Evolutionary conservation across 2,329 filamentous ascomycete species (phyloP), one percentile per base, ranked within the genome.

Genomic region (Talaromyces pinophilus): DNA sequence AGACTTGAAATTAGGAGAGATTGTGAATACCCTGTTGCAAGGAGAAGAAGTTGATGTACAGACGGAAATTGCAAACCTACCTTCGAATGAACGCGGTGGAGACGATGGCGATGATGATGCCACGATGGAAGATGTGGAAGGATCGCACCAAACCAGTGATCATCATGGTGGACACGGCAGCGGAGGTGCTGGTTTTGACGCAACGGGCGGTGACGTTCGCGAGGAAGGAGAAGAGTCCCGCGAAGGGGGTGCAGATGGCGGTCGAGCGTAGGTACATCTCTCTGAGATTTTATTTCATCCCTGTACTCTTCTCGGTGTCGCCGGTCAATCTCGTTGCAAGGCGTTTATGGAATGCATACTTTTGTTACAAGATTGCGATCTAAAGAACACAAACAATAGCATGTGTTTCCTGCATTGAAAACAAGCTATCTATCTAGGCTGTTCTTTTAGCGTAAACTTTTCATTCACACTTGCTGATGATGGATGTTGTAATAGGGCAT

Each of bases 231-330:
- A 92, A 78, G 89, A 88, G 72, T 88, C 94, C 70, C 87, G 96
- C 82, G 93, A 97, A 80, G 95, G 94, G 68, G 95, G 96, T 77
- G 92, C 92, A 72, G 95, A 98, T 81, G 95, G 96, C 76, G 96
- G 92, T 82, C 89, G 95, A 97, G 95, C 94, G 95, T 99, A 98
- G 94, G 96, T 99, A 80, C 77, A 80, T 78, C 78, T 80, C 77
- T 15, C 78, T 77, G 69, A 69, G 67, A 69, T 30, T 61, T 55
- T 46, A 8, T 38, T 57, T 57, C 11, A 22, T 22, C n/a, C 33
- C 11, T 59, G 10, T 63, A 52, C 17, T 52, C 22, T 25, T 48
- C 54, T 54, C 30, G 55, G 19, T 25, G 19, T 48, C 54, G 52
- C n/a, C 42, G 13, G 13, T 62, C 42, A 33, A 33, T 46, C 46